Evolutionary conservation across 2,329 filamentous ascomycete species (phyloP), one percentile per base, ranked within the genome.

Genomic region (Paraconiothyrium brasiliense): DNA sequence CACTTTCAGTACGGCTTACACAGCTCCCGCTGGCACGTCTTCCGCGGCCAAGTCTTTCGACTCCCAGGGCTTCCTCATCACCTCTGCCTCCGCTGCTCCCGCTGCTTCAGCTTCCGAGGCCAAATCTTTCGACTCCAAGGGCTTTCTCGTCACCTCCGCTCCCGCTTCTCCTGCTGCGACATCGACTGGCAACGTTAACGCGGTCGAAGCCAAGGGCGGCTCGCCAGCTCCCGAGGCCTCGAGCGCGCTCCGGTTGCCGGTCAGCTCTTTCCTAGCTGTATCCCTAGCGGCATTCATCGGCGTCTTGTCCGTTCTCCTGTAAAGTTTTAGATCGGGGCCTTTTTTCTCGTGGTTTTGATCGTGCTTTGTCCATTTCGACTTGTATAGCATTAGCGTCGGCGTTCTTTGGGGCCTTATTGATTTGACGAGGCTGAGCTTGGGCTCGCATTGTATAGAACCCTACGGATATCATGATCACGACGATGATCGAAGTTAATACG

Each of bases 1-100:
- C 7, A 73, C 77, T 14, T 86, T 86, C 71, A 78, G 79, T 32
- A 85, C 83, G 1, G 79, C 83, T 1, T 76, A 78, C 59, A 82
- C 80, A 9, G 70, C 80, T 22, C 65, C 75, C 20, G 73, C 76
- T 13, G 80, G 79, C 24, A 72, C 67, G 49, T 59, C 74, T 37
- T 75, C 76, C 5, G 67, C 76, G 9, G 64, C 77, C 7, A 81
- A 78, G 59, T 80, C 77, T 49, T 85, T 82, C 70, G 78, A 85
- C 67, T 71, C 79, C 32, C 75, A 79, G 60, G 83, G 83, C 4
- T 83, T 83, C 60, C 73, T 79, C 35, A 79, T 82, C 58, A 82
- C 78, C 32, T 34, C 63, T 62, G 55, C 60, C 32, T 58, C 59
- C 14, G 49, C 62, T 24, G 32, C 58, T 41, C 27, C 64, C n/a